These are phyloP conservation scores for Manihot esculenta DNA, from an alignment of 441 rosid genomes.

Conservation along the genomic window DNA sequence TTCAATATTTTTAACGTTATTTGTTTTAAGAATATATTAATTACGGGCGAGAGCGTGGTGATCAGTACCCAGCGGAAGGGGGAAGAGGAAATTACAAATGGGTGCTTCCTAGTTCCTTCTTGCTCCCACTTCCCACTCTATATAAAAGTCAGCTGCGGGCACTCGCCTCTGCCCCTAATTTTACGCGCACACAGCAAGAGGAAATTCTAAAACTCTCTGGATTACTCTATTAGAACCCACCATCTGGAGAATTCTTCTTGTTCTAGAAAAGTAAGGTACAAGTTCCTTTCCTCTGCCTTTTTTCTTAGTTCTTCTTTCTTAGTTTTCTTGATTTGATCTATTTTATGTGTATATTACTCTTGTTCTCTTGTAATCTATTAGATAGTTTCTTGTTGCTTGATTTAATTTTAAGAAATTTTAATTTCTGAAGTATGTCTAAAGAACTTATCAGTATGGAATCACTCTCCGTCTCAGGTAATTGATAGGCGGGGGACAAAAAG, in stretches of 20 bases:
- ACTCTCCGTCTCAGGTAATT: conserved; percentile 14
- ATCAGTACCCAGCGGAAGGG: too few relatives aligned
- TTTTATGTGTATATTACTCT: background rate
- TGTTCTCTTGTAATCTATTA: too few relatives aligned
- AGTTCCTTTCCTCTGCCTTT: background rate
- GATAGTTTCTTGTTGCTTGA: too few relatives aligned
- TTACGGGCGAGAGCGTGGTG: too few relatives aligned
- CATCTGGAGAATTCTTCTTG: background rate
- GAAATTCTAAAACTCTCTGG: background rate
- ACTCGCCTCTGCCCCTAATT: too few relatives aligned
- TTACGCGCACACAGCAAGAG: background rate
- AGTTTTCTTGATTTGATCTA: background rate
- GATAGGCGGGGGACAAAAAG: background rate
- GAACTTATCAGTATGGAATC: background rate
- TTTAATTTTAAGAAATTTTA: background rate
- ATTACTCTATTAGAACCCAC: background rate
- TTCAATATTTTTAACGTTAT: too few relatives aligned
- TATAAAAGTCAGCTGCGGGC: too few relatives aligned
- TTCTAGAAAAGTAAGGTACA: background rate
- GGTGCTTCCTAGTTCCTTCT: too few relatives aligned
- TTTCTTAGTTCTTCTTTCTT: too few relatives aligned
- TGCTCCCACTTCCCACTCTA: too few relatives aligned
- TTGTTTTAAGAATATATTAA: too few relatives aligned
- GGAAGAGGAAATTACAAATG: too few relatives aligned
- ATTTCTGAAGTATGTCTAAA: background rate